phyloP scores from a whole-genome alignment of 139 green algal species.

The Chlorella ohadii region DNA sequence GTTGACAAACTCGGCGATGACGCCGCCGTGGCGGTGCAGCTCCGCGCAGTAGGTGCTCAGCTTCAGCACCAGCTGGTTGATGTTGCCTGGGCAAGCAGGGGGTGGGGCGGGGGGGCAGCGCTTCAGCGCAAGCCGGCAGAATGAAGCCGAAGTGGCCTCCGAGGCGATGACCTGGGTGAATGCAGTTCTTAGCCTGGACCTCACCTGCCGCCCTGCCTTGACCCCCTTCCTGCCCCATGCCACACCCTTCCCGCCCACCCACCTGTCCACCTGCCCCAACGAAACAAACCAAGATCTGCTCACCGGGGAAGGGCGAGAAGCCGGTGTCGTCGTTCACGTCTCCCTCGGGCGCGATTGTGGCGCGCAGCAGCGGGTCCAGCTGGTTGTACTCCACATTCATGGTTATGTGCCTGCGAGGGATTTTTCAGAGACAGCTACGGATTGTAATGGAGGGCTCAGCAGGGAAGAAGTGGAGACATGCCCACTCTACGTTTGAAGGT shows the following conservation, averaged over 20 bases:
- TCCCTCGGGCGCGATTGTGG: constrained; percentile 74
- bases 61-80: constrained; percentile 96
- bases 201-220: too few species aligned
- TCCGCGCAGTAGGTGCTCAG: constrained; percentile 79
- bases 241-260: neutral
- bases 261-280: neutral
- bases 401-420: constrained; percentile 71
- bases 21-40: constrained; percentile 78
- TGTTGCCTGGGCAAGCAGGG: too few species aligned
- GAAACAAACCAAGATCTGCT: too few species aligned
- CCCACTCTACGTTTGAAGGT: constrained; percentile 89
- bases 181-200: too few species aligned
- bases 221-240: too few species aligned
- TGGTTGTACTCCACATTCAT: constrained; percentile 99
- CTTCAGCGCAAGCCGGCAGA: too few species aligned
- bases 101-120: too few species aligned
- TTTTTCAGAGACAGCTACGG: too few species aligned
- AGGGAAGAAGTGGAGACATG: too few species aligned
- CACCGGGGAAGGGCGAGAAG: constrained; percentile 93
- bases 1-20: constrained; percentile 99
- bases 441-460: too few species aligned
- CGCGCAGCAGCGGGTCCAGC: constrained; percentile 92
- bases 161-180: too few species aligned
- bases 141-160: too few species aligned
- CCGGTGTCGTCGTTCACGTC: constrained; percentile 92